These are phyloP conservation scores for Syzygium syzygioides DNA, from an alignment of 441 rosid species.

Conservation along the genomic window DNA sequence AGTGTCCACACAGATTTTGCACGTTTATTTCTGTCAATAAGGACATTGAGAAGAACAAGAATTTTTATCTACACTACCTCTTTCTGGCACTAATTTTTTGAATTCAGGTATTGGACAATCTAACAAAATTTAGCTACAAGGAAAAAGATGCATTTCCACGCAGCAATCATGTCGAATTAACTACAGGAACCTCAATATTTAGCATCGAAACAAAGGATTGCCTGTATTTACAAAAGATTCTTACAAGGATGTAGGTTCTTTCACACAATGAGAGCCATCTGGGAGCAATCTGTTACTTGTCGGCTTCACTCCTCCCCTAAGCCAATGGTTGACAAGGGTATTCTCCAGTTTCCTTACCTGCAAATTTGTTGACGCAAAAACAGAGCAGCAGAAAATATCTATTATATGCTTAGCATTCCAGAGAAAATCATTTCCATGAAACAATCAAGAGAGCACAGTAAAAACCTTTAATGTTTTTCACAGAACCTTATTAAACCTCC, in stretches of 20 bases:
- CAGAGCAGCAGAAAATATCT: not conserved
- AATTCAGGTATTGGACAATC: not conserved
- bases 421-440: not conserved
- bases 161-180: not conserved
- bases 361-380: not conserved
- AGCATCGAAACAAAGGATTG: not conserved
- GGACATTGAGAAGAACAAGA: not conserved
- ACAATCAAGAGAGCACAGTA: not conserved
- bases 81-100: not conserved
- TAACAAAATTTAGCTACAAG: not conserved
- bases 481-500: not conserved
- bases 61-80: not conserved
- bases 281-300: constrained; percentile 48
- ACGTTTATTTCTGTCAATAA: not conserved
- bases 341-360: constrained; percentile 85
- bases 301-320: constrained; percentile 65
- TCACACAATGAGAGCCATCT: constrained; percentile 51
- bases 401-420: not conserved
- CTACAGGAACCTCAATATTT: not conserved
- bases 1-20: not conserved
- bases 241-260: constrained; percentile 40
- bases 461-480: not conserved
- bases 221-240: constrained; percentile 16
- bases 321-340: constrained; percentile 47
- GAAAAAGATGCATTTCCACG: not conserved